These are phyloP conservation scores for Avena eriantha DNA, from an alignment of 176 grass and related monocot species.

Conservation along the genomic window DNA sequence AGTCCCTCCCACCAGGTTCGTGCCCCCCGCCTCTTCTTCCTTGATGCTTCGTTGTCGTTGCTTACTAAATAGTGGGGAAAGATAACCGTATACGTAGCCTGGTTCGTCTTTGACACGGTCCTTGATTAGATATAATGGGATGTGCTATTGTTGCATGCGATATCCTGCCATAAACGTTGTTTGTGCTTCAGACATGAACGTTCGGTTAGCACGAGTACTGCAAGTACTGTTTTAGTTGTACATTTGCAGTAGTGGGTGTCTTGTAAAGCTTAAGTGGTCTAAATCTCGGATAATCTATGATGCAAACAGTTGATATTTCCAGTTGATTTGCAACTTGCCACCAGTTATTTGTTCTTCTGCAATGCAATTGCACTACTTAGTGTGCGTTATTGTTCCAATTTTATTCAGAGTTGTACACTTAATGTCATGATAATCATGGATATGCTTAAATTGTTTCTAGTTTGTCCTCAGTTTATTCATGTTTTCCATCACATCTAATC, in stretches of 20 bases:
- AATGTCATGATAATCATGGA: background rate
- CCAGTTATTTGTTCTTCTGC: background rate
- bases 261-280: background rate
- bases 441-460: background rate
- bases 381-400: background rate
- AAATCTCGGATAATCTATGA: background rate
- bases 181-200: background rate
- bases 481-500: background rate
- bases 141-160: background rate
- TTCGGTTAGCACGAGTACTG: background rate
- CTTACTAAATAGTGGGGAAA: background rate
- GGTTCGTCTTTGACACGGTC: background rate
- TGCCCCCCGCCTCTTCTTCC: background rate
- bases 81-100: background rate
- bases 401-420: background rate
- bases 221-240: background rate
- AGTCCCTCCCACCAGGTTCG: constrained; percentile 77
- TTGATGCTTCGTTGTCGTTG: background rate
- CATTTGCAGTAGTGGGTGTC: background rate
- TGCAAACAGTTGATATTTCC: background rate
- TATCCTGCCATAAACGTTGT: background rate
- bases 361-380: background rate
- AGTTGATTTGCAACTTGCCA: background rate
- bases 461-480: background rate
- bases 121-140: background rate